A percentile compares a stretch with the other conserved stretches of the same genome.
Evolutionary conservation across 192 early-diverging fungal species (phyloP).

Genomic region (Mortierella hygrophila): DNA sequence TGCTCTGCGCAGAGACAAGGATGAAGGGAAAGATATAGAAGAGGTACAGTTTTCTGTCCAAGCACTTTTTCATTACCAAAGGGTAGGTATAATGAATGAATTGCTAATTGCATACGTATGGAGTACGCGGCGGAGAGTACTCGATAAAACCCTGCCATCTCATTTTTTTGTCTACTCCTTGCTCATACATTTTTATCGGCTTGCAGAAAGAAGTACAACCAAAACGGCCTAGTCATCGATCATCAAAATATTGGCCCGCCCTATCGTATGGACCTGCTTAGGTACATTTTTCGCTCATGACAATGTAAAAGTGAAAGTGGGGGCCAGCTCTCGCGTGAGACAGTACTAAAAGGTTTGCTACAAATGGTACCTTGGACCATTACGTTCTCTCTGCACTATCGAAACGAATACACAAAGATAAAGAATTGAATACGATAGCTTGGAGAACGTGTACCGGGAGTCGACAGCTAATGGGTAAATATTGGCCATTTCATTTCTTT

Average conservation of each 20-base stretch:
- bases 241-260: too few relatives aligned
- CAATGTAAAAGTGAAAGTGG: neutral
- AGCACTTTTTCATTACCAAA: too few relatives aligned
- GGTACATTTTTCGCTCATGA: neutral
- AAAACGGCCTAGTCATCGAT: too few relatives aligned
- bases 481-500: neutral
- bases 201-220: too few relatives aligned
- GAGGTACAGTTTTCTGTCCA: too few relatives aligned
- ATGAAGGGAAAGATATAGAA: neutral
- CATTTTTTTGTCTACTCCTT: too few relatives aligned
- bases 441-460: neutral
- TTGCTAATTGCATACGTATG: too few relatives aligned
- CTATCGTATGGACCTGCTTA: neutral
- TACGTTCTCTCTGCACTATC: neutral
- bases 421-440: neutral
- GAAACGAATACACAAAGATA: neutral
- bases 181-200: too few relatives aligned
- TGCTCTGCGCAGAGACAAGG: neutral
- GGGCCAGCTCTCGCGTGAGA: neutral
- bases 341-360: neutral
- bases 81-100: too few relatives aligned
- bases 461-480: neutral
- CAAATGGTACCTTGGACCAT: neutral
- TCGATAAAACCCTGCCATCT: too few relatives aligned
- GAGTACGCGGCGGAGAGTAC: too few relatives aligned